Percentiles rank a stretch among this genome's conserved stretches.
Evolutionary conservation across 495 filamentous ascomycete genomes (phyloP).

Genomic region (Penicillium psychrofluorescens): DNA sequence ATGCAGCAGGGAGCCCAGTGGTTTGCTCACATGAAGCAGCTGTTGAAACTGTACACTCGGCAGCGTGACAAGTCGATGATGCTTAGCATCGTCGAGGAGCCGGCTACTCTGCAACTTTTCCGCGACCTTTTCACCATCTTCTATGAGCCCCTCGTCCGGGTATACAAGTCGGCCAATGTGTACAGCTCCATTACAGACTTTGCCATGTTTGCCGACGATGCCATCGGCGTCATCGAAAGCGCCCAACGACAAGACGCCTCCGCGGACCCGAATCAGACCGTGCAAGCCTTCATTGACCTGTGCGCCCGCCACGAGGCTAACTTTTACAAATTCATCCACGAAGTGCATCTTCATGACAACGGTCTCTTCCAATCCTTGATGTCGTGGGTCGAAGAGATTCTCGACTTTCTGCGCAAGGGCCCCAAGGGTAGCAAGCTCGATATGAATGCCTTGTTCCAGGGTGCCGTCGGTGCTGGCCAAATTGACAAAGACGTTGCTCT

Average conservation of each 20-base stretch:
- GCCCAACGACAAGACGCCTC: constrained; percentile 87
- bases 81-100: constrained; percentile 90
- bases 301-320: constrained; percentile 91
- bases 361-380: constrained; percentile 93
- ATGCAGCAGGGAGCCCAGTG: constrained; percentile 82
- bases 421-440: constrained; percentile 74
- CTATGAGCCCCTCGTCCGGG: constrained; percentile 91
- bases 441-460: constrained; percentile 86
- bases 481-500: constrained; percentile 67
- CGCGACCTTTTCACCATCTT: constrained; percentile 97
- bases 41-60: constrained; percentile 84
- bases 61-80: constrained; percentile 97
- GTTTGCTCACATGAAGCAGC: constrained; percentile 90
- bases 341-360: constrained; percentile 97
- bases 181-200: constrained; percentile 97
- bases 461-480: constrained; percentile 56
- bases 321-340: constrained; percentile 98
- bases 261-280: constrained; percentile 94
- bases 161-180: constrained; percentile 98
- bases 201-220: constrained; percentile 83
- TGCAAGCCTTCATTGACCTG: constrained; percentile 97
- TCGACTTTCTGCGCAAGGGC: constrained; percentile 84
- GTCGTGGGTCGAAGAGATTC: constrained; percentile 95
- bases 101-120: constrained; percentile 86
- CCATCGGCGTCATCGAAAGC: constrained; percentile 79